Percentiles rank a stretch among this genome's conserved stretches.
These are phyloP conservation scores for Spencermartinsiella europaea DNA, from an alignment of 805 yeast species.

Conservation along the genomic window DNA sequence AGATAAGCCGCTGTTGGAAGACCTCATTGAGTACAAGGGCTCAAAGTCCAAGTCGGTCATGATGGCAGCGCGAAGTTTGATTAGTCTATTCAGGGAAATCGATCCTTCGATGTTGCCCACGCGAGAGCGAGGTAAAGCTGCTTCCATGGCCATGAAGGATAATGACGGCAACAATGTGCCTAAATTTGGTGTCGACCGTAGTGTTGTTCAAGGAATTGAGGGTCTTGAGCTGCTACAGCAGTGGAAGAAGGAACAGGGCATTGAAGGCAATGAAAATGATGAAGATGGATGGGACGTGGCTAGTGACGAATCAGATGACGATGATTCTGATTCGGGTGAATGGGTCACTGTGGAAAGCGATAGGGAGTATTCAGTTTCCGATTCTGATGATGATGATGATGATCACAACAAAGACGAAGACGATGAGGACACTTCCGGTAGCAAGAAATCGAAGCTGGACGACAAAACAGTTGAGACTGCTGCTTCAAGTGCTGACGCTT, in stretches of 20 bases:
- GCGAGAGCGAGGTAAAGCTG: slow-evolving; percentile 91
- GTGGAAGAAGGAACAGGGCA: slow-evolving; percentile 66
- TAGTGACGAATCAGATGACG: slow-evolving; percentile 44
- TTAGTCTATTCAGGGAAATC: slow-evolving; percentile 82
- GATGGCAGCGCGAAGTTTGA: slow-evolving; percentile 88
- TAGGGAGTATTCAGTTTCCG: slow-evolving; percentile 55
- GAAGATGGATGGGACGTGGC: slow-evolving; percentile 57
- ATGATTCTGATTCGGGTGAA: slow-evolving; percentile 59
- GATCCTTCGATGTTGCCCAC: slow-evolving; percentile 92
- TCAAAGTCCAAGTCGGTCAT: slow-evolving; percentile 91
- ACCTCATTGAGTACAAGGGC: slow-evolving; percentile 82
- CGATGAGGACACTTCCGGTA: slow-evolving; percentile 18
- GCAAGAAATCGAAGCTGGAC: slow-evolving; percentile 17
- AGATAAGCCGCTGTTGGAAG: slow-evolving; percentile 81
- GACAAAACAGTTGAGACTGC: slow-evolving; percentile 31
- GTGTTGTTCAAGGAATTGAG: slow-evolving; percentile 66
- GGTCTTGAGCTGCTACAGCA: slow-evolving; percentile 86
- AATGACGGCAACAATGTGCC: slow-evolving; percentile 32
- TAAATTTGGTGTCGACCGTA: slow-evolving; percentile 66
- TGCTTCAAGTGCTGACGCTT: slow-evolving; percentile 28
- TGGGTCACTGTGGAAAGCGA: slow-evolving; percentile 88
- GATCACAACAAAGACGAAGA: slow-evolving; percentile 35
- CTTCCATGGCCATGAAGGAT: slow-evolving; percentile 74
- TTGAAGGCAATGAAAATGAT: slow-evolving; percentile 54
- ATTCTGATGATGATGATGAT: slow-evolving; percentile 43